Evolutionary conservation across 345 rosid genomes (phyloP).

Genomic region (Citrus medica): DNA sequence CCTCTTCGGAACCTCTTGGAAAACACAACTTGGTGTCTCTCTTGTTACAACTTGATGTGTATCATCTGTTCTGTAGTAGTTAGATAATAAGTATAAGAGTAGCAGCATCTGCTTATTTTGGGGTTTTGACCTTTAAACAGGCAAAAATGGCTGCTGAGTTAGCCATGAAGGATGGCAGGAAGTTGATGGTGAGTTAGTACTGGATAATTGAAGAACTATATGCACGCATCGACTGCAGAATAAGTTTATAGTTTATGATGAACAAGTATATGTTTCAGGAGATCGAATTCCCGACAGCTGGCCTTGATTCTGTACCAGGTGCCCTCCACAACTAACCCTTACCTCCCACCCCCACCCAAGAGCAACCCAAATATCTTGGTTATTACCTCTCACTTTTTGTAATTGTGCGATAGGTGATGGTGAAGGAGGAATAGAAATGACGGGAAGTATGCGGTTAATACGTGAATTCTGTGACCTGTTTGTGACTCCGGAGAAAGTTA

Average conservation of each 20-base stretch:
- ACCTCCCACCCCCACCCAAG: neutral
- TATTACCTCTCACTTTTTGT: slow-evolving; percentile 3
- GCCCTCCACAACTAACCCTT: neutral
- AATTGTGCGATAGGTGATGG: slow-evolving; percentile 62
- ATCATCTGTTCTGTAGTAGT: neutral
- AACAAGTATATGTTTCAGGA: slow-evolving; percentile 53
- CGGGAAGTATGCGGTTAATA: slow-evolving; percentile 78
- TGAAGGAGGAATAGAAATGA: slow-evolving; percentile 96
- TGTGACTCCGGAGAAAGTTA: slow-evolving; percentile 52
- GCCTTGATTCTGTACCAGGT: slow-evolving; percentile 94
- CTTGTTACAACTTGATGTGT: neutral
- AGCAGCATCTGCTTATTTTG: slow-evolving; percentile 9
- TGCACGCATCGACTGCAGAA: neutral
- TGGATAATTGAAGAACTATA: slow-evolving; percentile 10
- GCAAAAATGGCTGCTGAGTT: slow-evolving; percentile 67
- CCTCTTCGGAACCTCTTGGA: neutral
- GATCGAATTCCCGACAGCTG: slow-evolving; percentile 93
- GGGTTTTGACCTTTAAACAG: slow-evolving; percentile 31
- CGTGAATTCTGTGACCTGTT: slow-evolving; percentile 80
- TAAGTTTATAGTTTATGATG: slow-evolving; percentile 23
- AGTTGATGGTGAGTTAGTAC: slow-evolving; percentile 66
- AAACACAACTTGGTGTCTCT: neutral
- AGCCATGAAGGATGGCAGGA: slow-evolving; percentile 60
- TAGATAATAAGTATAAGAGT: neutral
- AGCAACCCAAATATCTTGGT: neutral